A percentile compares a stretch with the other conserved stretches of the same genome.
Conservation (phyloP, 83 land plant genomes). For the Picea abies region DNA sequence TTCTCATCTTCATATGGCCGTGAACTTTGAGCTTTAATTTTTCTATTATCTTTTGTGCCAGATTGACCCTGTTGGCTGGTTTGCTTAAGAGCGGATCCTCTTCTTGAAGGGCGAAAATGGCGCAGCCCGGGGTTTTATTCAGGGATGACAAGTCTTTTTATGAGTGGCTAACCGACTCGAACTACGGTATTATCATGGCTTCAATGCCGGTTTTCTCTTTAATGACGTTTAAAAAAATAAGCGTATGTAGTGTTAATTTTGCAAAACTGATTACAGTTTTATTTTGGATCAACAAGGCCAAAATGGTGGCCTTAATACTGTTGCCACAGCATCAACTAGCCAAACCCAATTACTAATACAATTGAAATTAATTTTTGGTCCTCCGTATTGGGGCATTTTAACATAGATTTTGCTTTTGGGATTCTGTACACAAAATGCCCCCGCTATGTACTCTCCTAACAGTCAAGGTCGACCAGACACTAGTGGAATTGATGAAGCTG, state of each 20-base stretch:
- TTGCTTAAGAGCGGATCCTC: background rate
- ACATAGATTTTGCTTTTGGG: too few species aligned
- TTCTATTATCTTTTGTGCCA: background rate
- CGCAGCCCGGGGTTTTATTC: background rate
- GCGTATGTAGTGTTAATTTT: background rate
- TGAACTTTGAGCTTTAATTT: background rate
- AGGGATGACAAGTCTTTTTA: conserved; percentile 5
- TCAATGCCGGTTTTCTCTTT: too few species aligned
- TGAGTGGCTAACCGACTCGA: conserved; percentile 9
- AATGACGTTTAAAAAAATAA: too few species aligned
- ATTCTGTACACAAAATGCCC: too few species aligned
- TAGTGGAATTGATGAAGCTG: too few species aligned
- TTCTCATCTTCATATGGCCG: background rate
- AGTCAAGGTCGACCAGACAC: too few species aligned
- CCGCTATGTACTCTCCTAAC: too few species aligned
- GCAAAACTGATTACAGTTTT: background rate
- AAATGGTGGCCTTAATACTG: too few species aligned
- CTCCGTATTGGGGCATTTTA: too few species aligned
- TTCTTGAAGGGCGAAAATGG: background rate
- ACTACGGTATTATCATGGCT: background rate
- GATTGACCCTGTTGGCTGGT: background rate
- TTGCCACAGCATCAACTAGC: background rate
- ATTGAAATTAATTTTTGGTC: too few species aligned
- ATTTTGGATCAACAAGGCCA: background rate
- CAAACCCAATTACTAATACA: background rate